Conservation (phyloP, 2,329 filamentous ascomycete genomes). For the Fusarium gaditjirri region DNA sequence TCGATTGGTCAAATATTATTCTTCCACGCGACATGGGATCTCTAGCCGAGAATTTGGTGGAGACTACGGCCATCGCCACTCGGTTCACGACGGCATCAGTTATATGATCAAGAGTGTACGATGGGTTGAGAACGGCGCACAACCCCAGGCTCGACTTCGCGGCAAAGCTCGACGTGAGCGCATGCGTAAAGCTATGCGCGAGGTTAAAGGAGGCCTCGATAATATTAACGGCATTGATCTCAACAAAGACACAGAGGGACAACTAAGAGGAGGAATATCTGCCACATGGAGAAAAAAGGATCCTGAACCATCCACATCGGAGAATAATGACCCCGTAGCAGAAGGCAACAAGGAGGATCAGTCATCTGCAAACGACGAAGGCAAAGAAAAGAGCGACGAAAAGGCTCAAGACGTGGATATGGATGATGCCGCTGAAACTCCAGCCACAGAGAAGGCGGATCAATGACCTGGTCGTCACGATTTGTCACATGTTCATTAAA, state of each 20-base stretch:
- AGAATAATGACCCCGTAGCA: conserved; percentile 46
- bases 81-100: conserved; percentile 84
- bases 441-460: conserved; percentile 24
- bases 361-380: conserved; percentile 31
- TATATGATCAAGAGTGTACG: conserved; percentile 85
- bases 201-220: conserved; percentile 55
- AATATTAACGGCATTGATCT: conserved; percentile 46
- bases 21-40: conserved; percentile 81
- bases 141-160: conserved; percentile 64
- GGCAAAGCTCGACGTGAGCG: conserved; percentile 66
- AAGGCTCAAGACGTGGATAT: conserved; percentile 49
- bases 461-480: conserved; percentile 24
- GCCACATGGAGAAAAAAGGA: conserved; percentile 51
- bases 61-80: conserved; percentile 55
- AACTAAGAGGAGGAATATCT: conserved; percentile 46
- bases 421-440: conserved; percentile 38
- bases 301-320: conserved; percentile 33
- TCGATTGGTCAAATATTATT: conserved; percentile 78
- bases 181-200: conserved; percentile 65
- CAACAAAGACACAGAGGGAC: conserved; percentile 43
- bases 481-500: conserved; percentile 24
- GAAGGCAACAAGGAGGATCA: conserved; percentile 62
- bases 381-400: conserved; percentile 3
- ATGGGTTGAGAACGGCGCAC: conserved; percentile 83
- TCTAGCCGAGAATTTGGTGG: conserved; percentile 82